phyloP scores from a whole-genome alignment of 495 filamentous ascomycete species.

The Hypoxylon trugodes region DNA sequence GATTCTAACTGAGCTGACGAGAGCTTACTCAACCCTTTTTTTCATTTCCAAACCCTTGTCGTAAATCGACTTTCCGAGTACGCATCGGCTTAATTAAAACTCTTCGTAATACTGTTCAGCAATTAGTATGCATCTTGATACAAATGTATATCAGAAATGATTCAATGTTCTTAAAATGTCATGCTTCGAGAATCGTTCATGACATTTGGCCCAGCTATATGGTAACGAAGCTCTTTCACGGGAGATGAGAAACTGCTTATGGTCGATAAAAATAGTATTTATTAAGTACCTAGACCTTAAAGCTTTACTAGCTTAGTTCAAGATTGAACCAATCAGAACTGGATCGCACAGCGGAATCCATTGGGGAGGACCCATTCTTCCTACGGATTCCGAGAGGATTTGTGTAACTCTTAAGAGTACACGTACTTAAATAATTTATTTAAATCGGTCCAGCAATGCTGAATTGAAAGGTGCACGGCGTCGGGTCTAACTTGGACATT shows the following conservation, averaged over 20 bases:
- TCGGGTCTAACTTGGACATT: neutral
- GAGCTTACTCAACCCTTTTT: slow-evolving; percentile 15
- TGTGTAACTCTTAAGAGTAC: neutral
- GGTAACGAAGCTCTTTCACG: slow-evolving; percentile 1
- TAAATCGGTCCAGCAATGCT: neutral
- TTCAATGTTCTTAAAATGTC: neutral
- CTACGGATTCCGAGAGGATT: slow-evolving; percentile 33
- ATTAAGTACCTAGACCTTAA: neutral
- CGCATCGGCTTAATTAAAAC: neutral
- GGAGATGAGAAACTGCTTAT: neutral
- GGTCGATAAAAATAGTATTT: neutral
- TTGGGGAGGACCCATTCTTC: slow-evolving; percentile 46
- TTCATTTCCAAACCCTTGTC: neutral
- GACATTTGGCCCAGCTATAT: neutral
- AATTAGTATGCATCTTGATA: too few relatives aligned
- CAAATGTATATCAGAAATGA: neutral
- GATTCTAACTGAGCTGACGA: slow-evolving; percentile 10
- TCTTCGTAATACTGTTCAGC: too few relatives aligned
- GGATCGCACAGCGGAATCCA: slow-evolving; percentile 42
- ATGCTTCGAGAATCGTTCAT: too few relatives aligned
- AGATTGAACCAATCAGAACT: slow-evolving; percentile 37
- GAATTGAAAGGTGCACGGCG: neutral
- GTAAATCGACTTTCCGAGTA: neutral
- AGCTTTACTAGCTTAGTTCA: neutral
- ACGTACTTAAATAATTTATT: neutral